phyloP scores from a whole-genome alignment of 129 eudicot genomes.

The Ambrosia trifida region DNA sequence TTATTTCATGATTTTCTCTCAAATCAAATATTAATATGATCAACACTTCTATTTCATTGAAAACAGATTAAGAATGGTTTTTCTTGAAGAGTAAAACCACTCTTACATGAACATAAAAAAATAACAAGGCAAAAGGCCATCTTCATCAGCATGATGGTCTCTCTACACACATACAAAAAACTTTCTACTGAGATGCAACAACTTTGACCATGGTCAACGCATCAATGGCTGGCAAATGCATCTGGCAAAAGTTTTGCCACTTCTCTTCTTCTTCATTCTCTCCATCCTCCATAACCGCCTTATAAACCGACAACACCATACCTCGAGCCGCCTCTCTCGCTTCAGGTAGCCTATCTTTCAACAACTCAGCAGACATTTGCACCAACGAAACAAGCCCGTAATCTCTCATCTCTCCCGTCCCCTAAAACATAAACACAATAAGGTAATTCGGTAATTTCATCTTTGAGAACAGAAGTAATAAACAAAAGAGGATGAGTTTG shows the following conservation, averaged over 20 bases:
- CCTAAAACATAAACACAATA: slow-evolving; percentile 32
- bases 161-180: slow-evolving; percentile 7
- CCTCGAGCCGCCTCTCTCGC: slow-evolving; percentile 98
- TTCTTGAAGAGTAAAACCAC: slow-evolving; percentile 28
- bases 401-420: slow-evolving; percentile 59
- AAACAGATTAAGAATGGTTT: not conserved
- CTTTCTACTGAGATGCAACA: slow-evolving; percentile 45
- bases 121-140: slow-evolving; percentile 17
- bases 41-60: not conserved
- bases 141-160: slow-evolving; percentile 32
- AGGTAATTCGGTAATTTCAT: not conserved
- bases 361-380: slow-evolving; percentile 59
- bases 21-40: not conserved
- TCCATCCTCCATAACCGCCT: slow-evolving; percentile 43
- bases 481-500: not conserved
- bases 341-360: slow-evolving; percentile 92
- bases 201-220: slow-evolving; percentile 73
- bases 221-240: slow-evolving; percentile 79
- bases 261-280: slow-evolving; percentile 52
- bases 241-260: slow-evolving; percentile 93
- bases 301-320: slow-evolving; percentile 44
- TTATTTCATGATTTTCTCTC: no score
- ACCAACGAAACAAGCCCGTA: slow-evolving; percentile 60
- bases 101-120: slow-evolving; percentile 17
- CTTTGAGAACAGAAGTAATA: not conserved